A percentile compares a stretch with the other conserved stretches of the same genome.
Evolutionary conservation across 495 filamentous ascomycete species (phyloP).

Genomic region (Staphylotrichum longicolle): DNA sequence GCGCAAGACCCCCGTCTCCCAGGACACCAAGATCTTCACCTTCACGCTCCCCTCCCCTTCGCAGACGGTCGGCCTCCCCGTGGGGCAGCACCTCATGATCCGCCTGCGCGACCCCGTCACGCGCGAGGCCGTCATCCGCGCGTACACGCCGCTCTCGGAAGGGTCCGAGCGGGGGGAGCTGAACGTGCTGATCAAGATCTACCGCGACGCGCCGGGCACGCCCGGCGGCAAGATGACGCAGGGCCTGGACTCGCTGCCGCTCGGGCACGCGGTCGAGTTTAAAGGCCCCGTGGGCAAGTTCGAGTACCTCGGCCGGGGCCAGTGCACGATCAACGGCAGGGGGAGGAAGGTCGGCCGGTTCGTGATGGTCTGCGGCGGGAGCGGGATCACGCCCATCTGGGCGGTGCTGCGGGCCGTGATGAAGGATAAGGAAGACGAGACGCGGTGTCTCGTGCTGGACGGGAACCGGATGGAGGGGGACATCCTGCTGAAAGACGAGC

Average conservation of each 20-base stretch:
- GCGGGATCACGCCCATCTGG: slow-evolving; percentile 88
- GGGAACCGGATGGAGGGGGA: slow-evolving; percentile 80
- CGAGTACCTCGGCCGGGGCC: slow-evolving; percentile 69
- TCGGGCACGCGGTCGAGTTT: slow-evolving; percentile 74
- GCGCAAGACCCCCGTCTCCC: slow-evolving; percentile 64
- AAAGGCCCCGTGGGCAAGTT: slow-evolving; percentile 92
- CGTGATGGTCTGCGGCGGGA: slow-evolving; percentile 87
- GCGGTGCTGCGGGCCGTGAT: slow-evolving; percentile 78
- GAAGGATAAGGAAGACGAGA: slow-evolving; percentile 45
- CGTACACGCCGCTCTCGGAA: slow-evolving; percentile 85
- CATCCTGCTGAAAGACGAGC: slow-evolving; percentile 75
- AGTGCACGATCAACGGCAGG: slow-evolving; percentile 59
- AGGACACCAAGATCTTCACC: slow-evolving; percentile 80
- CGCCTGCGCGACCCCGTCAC: slow-evolving; percentile 69
- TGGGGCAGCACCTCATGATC: slow-evolving; percentile 88
- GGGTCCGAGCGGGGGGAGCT: slow-evolving; percentile 58
- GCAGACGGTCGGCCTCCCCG: slow-evolving; percentile 75
- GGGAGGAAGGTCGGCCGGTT: slow-evolving; percentile 63
- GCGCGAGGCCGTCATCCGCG: slow-evolving; percentile 71
- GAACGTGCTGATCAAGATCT: slow-evolving; percentile 82
- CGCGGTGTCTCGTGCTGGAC: slow-evolving; percentile 67
- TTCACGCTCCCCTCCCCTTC: slow-evolving; percentile 72
- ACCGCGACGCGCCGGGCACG: slow-evolving; percentile 56
- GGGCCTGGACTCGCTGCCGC: slow-evolving; percentile 68
- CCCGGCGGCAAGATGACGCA: slow-evolving; percentile 81